Conservation (phyloP, 2,329 filamentous ascomycete genomes). For the Mycosphaerelloides madeirae region DNA sequence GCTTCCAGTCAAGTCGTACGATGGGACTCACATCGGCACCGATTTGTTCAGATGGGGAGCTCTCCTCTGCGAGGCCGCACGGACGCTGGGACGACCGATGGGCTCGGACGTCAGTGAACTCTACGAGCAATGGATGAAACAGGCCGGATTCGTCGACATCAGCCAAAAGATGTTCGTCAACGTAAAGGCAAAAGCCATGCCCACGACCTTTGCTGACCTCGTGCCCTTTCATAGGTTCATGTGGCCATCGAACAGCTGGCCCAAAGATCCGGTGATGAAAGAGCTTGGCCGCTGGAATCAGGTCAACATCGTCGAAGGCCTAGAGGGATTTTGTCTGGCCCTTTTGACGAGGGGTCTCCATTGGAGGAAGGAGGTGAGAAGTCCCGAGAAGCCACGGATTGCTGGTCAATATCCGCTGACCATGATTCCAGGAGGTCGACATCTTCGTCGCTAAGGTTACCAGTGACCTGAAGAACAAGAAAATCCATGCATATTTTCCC, state of each 20-base stretch:
- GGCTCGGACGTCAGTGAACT: constrained; percentile 35
- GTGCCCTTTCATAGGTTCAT: constrained; percentile 21
- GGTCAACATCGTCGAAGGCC: constrained; percentile 38
- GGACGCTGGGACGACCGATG: constrained; percentile 40
- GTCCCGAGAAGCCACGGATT: too few species aligned
- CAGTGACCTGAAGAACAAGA: constrained; percentile 31
- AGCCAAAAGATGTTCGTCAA: constrained; percentile 30
- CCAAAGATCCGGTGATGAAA: constrained; percentile 47
- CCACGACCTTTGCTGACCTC: background rate
- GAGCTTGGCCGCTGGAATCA: constrained; percentile 46
- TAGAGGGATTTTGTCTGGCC: constrained; percentile 41
- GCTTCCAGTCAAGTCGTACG: constrained; percentile 36
- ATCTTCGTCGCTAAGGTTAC: constrained; percentile 36
- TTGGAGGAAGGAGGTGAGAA: constrained; percentile 35
- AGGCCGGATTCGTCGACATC: constrained; percentile 43
- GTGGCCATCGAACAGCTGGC: constrained; percentile 44
- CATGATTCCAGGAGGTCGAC: constrained; percentile 42
- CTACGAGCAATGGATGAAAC: constrained; percentile 37
- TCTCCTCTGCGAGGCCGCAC: constrained; percentile 35
- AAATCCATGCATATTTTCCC: constrained; percentile 36
- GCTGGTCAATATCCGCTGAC: too few species aligned
- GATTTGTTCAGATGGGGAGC: constrained; percentile 33
- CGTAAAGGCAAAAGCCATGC: background rate
- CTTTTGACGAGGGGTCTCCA: constrained; percentile 39
- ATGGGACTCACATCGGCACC: constrained; percentile 33